Base-by-base conservation (phyloP, 2,329 filamentous ascomycete species). In the Arthrobotrys conoides region DNA sequence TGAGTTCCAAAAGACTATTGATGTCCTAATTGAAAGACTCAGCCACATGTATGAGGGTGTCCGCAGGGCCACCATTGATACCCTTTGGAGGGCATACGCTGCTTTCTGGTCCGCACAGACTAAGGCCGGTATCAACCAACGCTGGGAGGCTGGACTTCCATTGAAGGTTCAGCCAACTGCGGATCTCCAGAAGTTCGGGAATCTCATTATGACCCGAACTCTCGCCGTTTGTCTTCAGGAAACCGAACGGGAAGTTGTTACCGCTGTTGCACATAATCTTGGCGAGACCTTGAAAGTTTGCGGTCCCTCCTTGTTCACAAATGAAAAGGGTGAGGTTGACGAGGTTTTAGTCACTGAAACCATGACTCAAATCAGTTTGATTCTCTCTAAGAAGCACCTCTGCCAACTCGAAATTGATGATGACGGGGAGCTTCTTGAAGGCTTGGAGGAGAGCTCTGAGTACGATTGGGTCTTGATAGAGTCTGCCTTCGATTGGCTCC, bases 381-480 rank as follows among this genome's bases (percentile, higher is more conserved):
- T 98, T 83, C 91, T 98, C 83, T 95, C 91, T 80, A 94, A 95
- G 85, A 91, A 92, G 80, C 96, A 99, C 86, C 91, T 93, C 71
- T 97, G 93, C 87, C 96, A 99, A 86, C 90, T 95, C 83, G 89
- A 96, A 22, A 93, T 92, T 55, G 91, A 92, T 77, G 91, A 93
- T 79, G 94, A 95, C 82, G 89, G 91, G 80, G 88, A 90, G 71
- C 90, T 91, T n/a, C 87, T 90, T 9, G 90, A 92, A 71, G 87
- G 87, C 68, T 84, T 87, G 12, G 87, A 90, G 63, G 95, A 94
- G 84, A 92, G 92, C 33, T 97, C 95, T 1, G 96, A 99, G 86
- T 97, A 97, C 83, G 96, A 98, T 87, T 98, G 96, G 96, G 89
- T 97, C 18, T 91, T 97, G 65, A 92, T 98, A 69, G 96, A 99